These are phyloP conservation scores for Aspergillus japonicus DNA, from an alignment of 2,329 filamentous ascomycete species.

Conservation along the genomic window DNA sequence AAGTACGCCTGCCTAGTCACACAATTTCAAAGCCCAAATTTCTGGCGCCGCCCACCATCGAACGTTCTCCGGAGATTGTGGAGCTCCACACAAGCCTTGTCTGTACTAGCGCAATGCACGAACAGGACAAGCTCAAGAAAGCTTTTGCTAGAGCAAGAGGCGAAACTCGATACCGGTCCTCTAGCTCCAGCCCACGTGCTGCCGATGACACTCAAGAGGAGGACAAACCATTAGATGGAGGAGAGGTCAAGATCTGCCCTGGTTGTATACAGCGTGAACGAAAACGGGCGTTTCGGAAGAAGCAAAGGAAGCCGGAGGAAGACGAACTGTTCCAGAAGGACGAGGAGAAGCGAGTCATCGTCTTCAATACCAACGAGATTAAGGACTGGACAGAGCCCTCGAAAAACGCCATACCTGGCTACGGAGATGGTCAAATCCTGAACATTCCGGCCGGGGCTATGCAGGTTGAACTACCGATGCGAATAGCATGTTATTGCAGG, in stretches of 20 bases:
- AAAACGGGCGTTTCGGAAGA: slow-evolving; percentile 88
- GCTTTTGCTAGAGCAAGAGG: slow-evolving; percentile 62
- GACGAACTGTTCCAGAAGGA: slow-evolving; percentile 82
- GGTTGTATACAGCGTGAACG: slow-evolving; percentile 91
- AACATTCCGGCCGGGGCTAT: slow-evolving; percentile 58
- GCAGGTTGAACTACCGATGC: slow-evolving; percentile 85
- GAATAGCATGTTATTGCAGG: slow-evolving; percentile 94
- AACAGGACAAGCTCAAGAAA: slow-evolving; percentile 62
- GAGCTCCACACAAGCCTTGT: slow-evolving; percentile 81
- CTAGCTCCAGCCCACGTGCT: slow-evolving; percentile 39
- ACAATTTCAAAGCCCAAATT: slow-evolving; percentile 95
- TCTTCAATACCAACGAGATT: slow-evolving; percentile 86
- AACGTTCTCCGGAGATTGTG: slow-evolving; percentile 68
- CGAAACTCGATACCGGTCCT: slow-evolving; percentile 38
- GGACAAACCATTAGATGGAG: slow-evolving; percentile 77
- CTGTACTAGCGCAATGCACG: slow-evolving; percentile 87
- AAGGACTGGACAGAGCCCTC: slow-evolving; percentile 74
- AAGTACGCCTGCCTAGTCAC: slow-evolving; percentile 80
- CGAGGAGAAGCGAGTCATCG: slow-evolving; percentile 77
- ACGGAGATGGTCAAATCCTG: slow-evolving; percentile 31
- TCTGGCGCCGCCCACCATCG: slow-evolving; percentile 68
- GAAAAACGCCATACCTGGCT: slow-evolving; percentile 52
- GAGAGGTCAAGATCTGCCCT: slow-evolving; percentile 86
- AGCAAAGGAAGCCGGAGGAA: slow-evolving; percentile 88
- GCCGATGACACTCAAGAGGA: slow-evolving; percentile 61